These are phyloP conservation scores for Passiflora organensis DNA, from an alignment of 345 rosid species.

Conservation along the genomic window DNA sequence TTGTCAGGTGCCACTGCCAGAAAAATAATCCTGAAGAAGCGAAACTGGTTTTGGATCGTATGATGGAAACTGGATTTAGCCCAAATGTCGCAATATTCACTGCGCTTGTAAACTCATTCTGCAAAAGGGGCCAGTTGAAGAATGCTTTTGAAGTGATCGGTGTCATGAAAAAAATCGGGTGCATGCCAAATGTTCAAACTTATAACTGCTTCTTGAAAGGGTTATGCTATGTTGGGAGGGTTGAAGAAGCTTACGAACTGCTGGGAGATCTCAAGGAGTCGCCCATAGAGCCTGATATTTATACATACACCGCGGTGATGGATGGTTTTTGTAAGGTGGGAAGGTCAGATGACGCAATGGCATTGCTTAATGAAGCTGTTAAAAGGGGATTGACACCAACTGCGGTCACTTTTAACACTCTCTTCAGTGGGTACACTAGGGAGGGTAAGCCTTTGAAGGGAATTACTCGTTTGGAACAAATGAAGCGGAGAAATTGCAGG, in stretches of 20 bases:
- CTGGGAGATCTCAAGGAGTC: constrained; percentile 33
- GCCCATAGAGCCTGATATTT: constrained; percentile 38
- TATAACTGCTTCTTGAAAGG: constrained; percentile 64
- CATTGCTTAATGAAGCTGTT: constrained; percentile 48
- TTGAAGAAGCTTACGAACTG: constrained; percentile 54
- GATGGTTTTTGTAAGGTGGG: constrained; percentile 77
- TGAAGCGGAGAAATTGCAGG: constrained; percentile 42
- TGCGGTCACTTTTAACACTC: constrained; percentile 50
- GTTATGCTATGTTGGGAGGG: constrained; percentile 62
- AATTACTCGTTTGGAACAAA: constrained; percentile 38
- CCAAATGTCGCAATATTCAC: constrained; percentile 44
- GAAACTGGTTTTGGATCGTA: constrained; percentile 28
- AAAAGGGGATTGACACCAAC: constrained; percentile 39
- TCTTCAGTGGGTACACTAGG: constrained; percentile 49
- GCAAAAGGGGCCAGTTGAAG: constrained; percentile 43
- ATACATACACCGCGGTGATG: constrained; percentile 54
- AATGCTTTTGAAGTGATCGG: constrained; percentile 43
- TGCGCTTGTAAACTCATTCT: constrained; percentile 31
- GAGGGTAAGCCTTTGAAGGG: constrained; percentile 56
- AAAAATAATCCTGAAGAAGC: constrained; percentile 41
- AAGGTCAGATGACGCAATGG: constrained; percentile 58
- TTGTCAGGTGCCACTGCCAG: constrained; percentile 41
- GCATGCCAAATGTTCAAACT: constrained; percentile 38
- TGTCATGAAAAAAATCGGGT: constrained; percentile 33
- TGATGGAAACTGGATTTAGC: constrained; percentile 32